These are phyloP conservation scores for Bryoglossum gracile DNA, from an alignment of 495 filamentous ascomycete genomes.

Conservation along the genomic window DNA sequence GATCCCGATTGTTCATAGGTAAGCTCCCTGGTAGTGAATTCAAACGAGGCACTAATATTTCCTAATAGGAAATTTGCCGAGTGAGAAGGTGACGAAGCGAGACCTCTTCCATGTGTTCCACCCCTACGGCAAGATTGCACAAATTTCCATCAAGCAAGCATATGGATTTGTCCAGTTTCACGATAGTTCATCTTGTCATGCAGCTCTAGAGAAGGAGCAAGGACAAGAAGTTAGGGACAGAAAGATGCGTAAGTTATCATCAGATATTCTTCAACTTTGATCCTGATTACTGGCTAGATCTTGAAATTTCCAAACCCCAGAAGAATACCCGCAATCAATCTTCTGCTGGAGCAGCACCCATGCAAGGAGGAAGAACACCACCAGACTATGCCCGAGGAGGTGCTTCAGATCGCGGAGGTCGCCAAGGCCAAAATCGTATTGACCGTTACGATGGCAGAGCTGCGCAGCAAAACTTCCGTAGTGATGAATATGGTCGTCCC, in stretches of 20 bases:
- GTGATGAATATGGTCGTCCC: conserved; percentile 58
- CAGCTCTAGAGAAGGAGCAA: conserved; percentile 70
- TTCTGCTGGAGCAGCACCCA: conserved; percentile 1
- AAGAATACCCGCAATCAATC: conserved; percentile 55
- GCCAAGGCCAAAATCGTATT: conserved; percentile 24
- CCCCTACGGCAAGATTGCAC: conserved; percentile 78
- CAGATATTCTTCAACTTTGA: conserved; percentile 2
- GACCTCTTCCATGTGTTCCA: conserved; percentile 89
- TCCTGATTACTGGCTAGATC: conserved; percentile 47
- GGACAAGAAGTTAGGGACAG: conserved; percentile 70
- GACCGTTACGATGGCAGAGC: conserved; percentile 28
- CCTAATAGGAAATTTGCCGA: conserved; percentile 76
- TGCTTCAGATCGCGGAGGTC: conserved; percentile 24
- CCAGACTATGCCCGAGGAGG: conserved; percentile 54
- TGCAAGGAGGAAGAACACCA: conserved; percentile 54
- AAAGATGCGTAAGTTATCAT: conserved; percentile 73
- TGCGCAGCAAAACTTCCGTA: conserved; percentile 28
- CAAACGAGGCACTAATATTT: conserved; percentile 4
- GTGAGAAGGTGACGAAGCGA: conserved; percentile 85
- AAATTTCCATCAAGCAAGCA: conserved; percentile 93
- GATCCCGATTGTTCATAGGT: conserved; percentile 90
- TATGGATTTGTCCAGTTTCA: conserved; percentile 97
- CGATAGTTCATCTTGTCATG: conserved; percentile 60
- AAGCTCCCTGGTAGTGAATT: conserved; percentile 30
- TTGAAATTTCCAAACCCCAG: conserved; percentile 88